Conservation (phyloP, 2,329 filamentous ascomycete species). For the Elsinoe fawcettii region DNA sequence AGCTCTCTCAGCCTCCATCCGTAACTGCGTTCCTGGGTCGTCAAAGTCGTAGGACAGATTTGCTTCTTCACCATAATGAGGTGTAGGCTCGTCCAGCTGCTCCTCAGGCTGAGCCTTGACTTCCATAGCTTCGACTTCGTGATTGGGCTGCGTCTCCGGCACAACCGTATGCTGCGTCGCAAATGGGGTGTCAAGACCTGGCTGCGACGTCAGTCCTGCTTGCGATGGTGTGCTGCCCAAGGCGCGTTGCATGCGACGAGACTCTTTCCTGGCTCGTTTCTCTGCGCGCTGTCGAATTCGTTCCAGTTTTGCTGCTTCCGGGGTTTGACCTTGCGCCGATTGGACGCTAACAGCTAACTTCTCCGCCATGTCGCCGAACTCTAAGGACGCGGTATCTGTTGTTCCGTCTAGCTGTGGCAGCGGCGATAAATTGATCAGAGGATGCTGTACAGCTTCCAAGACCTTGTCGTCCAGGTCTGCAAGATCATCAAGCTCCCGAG, state of each 20-base stretch:
- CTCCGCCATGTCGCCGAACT: not conserved
- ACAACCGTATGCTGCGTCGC: conserved; percentile 7
- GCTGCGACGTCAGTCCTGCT: not conserved
- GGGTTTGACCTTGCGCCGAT: not conserved
- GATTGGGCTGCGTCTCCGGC: conserved; percentile 17
- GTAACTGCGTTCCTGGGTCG: conserved; percentile 12
- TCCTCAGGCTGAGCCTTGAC: not conserved
- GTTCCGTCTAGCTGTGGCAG: not conserved
- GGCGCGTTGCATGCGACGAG: not conserved
- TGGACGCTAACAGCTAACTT: not conserved
- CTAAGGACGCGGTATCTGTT: not conserved
- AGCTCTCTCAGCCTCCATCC: conserved; percentile 4
- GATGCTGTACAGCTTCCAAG: not conserved
- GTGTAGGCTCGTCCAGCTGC: not conserved
- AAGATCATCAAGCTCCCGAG: not conserved
- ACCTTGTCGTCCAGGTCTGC: not conserved
- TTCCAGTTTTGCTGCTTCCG: not conserved
- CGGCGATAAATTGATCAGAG: not conserved
- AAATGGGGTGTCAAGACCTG: not conserved
- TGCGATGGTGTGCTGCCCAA: not conserved
- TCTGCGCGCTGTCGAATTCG: not conserved
- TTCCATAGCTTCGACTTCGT: not conserved
- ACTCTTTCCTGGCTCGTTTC: conserved; percentile 11
- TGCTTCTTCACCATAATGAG: not conserved
- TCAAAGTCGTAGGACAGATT: conserved; percentile 3